Percentiles rank a stretch among this genome's conserved stretches.
These are phyloP conservation scores for Conidiobolus incongruus DNA, from an alignment of 371 early-diverging fungal species.

Conservation along the genomic window DNA sequence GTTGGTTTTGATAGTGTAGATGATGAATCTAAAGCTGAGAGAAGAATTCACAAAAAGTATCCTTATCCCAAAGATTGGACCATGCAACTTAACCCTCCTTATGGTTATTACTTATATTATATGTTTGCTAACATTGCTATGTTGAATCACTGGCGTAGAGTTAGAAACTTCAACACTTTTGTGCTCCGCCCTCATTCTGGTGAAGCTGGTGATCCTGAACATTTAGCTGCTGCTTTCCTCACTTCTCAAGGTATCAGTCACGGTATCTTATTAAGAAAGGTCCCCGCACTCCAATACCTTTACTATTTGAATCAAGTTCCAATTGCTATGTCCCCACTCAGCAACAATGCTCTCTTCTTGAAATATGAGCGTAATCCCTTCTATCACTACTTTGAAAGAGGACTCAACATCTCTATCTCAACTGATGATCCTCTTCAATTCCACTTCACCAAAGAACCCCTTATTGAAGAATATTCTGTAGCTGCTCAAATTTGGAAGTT, in stretches of 20 bases:
- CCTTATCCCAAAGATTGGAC: slow-evolving; percentile 76
- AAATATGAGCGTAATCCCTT: slow-evolving; percentile 94
- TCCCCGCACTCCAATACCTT: slow-evolving; percentile 90
- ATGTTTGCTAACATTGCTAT: slow-evolving; percentile 78
- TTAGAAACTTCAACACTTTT: slow-evolving; percentile 76
- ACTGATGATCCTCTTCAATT: slow-evolving; percentile 98
- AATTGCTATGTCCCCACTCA: slow-evolving; percentile 95
- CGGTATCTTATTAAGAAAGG: slow-evolving; percentile 91
- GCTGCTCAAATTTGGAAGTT: slow-evolving; percentile 98
- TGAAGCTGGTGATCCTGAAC: slow-evolving; percentile 96
- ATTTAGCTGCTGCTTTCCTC: slow-evolving; percentile 81
- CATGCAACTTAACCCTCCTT: slow-evolving; percentile 69
- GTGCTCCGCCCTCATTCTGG: slow-evolving; percentile 91
- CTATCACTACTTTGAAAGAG: slow-evolving; percentile 81
- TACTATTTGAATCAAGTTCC: slow-evolving; percentile 91
- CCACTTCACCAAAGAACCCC: slow-evolving; percentile 94
- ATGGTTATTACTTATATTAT: slow-evolving; percentile 94
- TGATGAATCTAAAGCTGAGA: slow-evolving; percentile 88
- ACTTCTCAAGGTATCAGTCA: slow-evolving; percentile 83
- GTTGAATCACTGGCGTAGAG: slow-evolving; percentile 67
- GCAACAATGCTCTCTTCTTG: slow-evolving; percentile 94
- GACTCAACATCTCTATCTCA: slow-evolving; percentile 86
- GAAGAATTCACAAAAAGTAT: slow-evolving; percentile 57
- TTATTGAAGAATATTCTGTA: slow-evolving; percentile 97
- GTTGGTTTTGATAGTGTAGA: slow-evolving; percentile 95